Conservation (phyloP, 2,329 filamentous ascomycete genomes). For the Beauveria bassiana region DNA sequence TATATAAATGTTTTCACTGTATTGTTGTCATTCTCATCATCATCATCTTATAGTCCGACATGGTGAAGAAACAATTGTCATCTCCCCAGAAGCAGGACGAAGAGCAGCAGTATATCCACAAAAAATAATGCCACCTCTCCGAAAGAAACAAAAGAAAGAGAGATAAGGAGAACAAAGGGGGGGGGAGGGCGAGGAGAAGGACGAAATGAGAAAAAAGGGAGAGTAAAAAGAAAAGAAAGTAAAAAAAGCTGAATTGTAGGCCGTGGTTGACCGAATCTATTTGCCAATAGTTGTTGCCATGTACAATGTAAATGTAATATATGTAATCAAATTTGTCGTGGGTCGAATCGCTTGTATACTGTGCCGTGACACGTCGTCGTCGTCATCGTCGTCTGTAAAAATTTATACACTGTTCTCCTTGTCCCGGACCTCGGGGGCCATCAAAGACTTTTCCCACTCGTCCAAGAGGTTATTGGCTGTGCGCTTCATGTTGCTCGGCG, state of each 20-base stretch:
- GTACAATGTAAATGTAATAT: neutral
- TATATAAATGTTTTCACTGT: no score
- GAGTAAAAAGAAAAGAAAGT: neutral
- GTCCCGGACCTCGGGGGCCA: constrained; percentile 21
- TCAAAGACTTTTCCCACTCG: constrained; percentile 70
- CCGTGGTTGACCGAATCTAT: constrained; percentile 4
- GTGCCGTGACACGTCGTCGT: neutral
- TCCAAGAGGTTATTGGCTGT: constrained; percentile 82
- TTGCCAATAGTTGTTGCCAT: neutral
- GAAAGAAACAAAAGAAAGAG: no score
- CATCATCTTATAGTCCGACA: no score
- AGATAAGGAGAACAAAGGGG: no score
- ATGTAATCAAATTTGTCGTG: neutral
- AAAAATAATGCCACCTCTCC: neutral
- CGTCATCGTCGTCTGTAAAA: neutral
- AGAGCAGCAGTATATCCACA: neutral
- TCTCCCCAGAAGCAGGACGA: no score
- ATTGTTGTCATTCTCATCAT: no score
- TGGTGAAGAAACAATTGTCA: no score
- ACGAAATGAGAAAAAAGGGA: no score
- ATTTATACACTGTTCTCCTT: constrained; percentile 27
- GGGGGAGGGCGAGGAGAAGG: no score
- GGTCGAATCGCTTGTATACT: neutral
- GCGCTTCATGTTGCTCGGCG: constrained; percentile 68
- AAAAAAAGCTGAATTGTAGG: neutral